These are phyloP conservation scores for Macrolepiota fuliginosa DNA, from an alignment of 768 basidiomycete genomes.

Conservation along the genomic window DNA sequence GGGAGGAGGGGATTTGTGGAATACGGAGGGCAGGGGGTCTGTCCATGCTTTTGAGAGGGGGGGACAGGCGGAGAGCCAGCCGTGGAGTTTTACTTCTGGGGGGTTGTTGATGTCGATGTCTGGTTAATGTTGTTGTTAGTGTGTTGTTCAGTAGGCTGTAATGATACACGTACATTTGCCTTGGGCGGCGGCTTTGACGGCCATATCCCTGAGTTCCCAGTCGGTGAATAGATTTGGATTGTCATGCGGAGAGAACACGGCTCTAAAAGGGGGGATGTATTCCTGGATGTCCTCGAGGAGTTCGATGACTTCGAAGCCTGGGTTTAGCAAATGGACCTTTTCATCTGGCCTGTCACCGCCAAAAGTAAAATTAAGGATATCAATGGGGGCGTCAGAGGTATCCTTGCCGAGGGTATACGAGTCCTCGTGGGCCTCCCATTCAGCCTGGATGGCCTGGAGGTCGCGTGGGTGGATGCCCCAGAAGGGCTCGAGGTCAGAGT, in stretches of 20 bases:
- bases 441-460: conserved; percentile 30
- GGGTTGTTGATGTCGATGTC: conserved; percentile 32
- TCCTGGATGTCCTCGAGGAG: conserved; percentile 39
- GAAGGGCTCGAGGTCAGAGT: conserved; percentile 75
- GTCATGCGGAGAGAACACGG: conserved; percentile 51
- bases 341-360: conserved; percentile 20
- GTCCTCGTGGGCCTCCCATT: conserved; percentile 36
- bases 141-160: not conserved
- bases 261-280: conserved; percentile 44
- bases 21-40: conserved; percentile 18
- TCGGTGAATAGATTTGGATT: conserved; percentile 39
- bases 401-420: conserved; percentile 40
- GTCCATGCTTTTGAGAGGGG: conserved; percentile 30
- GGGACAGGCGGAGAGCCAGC: conserved; percentile 37
- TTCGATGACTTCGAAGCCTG: conserved; percentile 32
- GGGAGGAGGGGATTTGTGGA: conserved; percentile 19
- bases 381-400: conserved; percentile 19
- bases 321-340: conserved; percentile 22
- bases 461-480: conserved; percentile 56
- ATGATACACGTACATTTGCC: conserved; percentile 31
- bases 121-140: conserved; percentile 7
- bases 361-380: conserved; percentile 28
- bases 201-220: conserved; percentile 30
- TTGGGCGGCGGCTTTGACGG: conserved; percentile 33
- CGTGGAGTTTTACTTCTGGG: conserved; percentile 27